These are phyloP conservation scores for Citrullus amarus DNA, from an alignment of 306 rosid species.

Conservation along the genomic window DNA sequence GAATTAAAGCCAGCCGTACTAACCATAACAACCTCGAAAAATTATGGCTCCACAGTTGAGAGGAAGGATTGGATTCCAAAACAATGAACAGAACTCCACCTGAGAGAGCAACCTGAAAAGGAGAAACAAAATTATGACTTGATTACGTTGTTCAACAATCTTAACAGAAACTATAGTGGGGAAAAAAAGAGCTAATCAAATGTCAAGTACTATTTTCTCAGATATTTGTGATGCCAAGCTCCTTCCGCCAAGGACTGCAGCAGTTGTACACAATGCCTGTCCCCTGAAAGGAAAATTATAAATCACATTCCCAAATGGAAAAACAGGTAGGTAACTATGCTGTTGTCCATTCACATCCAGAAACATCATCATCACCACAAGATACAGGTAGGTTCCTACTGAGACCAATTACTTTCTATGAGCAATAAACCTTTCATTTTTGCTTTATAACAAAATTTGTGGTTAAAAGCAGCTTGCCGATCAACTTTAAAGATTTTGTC, in stretches of 20 bases:
- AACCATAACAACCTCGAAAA: conserved; percentile 26
- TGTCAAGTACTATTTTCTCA: conserved; percentile 51
- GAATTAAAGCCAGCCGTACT: conserved; percentile 16
- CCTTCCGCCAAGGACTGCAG: conserved; percentile 88
- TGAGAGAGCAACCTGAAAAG: conserved; percentile 66
- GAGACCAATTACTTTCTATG: not conserved
- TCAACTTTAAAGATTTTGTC: not conserved
- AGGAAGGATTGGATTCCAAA: conserved; percentile 84
- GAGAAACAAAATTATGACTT: conserved; percentile 1
- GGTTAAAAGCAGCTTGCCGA: not conserved
- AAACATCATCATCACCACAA: not conserved
- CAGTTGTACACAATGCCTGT: conserved; percentile 78
- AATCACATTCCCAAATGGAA: conserved; percentile 1
- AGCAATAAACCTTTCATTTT: not conserved
- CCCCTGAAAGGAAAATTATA: conserved; percentile 37
- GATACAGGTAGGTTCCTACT: not conserved
- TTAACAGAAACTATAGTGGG: not conserved
- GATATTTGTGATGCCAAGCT: conserved; percentile 93
- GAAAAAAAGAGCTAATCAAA: not conserved
- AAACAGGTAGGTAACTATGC: not conserved
- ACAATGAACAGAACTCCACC: conserved; percentile 79
- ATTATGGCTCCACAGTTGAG: conserved; percentile 40
- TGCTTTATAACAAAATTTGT: not conserved
- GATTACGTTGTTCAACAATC: not conserved
- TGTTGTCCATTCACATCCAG: not conserved